A percentile compares a stretch with the other conserved stretches of the same genome.
Conservation (phyloP, 257 asterid species). For the Penstemon davidsonii region DNA sequence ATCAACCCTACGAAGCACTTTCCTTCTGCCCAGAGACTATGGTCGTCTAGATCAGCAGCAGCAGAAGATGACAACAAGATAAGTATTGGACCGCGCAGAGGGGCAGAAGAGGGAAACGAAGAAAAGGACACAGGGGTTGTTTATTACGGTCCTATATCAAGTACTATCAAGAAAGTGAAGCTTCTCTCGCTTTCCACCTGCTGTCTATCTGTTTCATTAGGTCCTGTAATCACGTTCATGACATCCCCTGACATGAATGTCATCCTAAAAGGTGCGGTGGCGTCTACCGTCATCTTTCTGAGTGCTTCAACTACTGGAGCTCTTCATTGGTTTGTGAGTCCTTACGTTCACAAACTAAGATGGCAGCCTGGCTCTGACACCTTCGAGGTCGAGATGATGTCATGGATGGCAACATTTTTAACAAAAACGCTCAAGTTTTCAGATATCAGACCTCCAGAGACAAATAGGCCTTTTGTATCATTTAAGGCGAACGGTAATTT, state of each 20-base stretch:
- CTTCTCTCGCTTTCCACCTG: conserved; percentile 95
- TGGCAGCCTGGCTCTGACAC: conserved; percentile 96
- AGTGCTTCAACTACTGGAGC: conserved; percentile 89
- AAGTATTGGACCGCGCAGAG: conserved; percentile 61
- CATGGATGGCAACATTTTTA: conserved; percentile 76
- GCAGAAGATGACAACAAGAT: conserved; percentile 55
- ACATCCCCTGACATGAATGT: conserved; percentile 75
- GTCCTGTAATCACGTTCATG: conserved; percentile 96
- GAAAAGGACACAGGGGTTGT: conserved; percentile 55
- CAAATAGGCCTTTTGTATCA: conserved; percentile 80
- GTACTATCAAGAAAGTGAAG: conserved; percentile 84
- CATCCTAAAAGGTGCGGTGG: conserved; percentile 91
- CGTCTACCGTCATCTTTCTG: conserved; percentile 72
- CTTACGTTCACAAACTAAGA: conserved; percentile 81
- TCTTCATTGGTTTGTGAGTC: conserved; percentile 97
- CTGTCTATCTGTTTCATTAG: conserved; percentile 87
- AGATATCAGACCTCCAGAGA: conserved; percentile 72
- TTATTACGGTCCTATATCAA: conserved; percentile 84
- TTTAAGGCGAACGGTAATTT: conserved; percentile 74
- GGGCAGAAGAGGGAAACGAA: conserved; percentile 42
- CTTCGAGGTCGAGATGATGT: conserved; percentile 93
- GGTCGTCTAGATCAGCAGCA: conserved; percentile 51
- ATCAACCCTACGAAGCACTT: conserved; percentile 28
- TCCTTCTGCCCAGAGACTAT: conserved; percentile 39
- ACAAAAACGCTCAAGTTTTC: conserved; percentile 77